Evolutionary conservation across 1,284 basidiomycete genomes (phyloP), one percentile per base, ranked within the genome.

Genomic region (Salmacisia buchloeana): DNA sequence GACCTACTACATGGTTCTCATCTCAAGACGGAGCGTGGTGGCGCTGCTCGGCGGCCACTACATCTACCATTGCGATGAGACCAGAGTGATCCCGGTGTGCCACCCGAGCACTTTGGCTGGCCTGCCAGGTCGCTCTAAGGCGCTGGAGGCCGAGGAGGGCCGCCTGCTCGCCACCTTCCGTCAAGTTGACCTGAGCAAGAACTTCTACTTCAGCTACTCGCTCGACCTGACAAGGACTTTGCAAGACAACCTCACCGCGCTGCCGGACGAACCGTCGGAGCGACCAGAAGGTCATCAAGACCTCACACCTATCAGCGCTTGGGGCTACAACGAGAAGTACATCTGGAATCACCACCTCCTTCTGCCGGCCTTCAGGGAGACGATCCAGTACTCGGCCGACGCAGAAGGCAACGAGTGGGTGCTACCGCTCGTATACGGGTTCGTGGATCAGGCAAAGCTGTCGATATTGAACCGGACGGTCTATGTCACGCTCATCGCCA

Each of bases 141-240:
- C 67, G 2, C 59, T 69, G 41, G 77, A 79, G n/a, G 71, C 74
- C 56, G 74, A 77, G 33, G 75, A 77, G 43, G 63, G 62, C 52
- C 82, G 84, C 34, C 80, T 93, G 39, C 87, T 96, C 81, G 89
- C 88, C 66, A 87, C 90, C n/a, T 99, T 98, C 83, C 93, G 92
- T 78, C 92, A 94, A 80, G 94, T 98, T 2, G 96, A 99, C 74
- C 86, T 98, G 83, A 90, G 90, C 57, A 97, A 98, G 83, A 97
- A 98, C 82, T 98, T 98, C 80, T 99, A 98, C 82, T 98, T 98
- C 81, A 94, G 91, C 91, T 94, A 71, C 59, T 94, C 94, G 0
- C 98, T 98, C 81, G 96, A 98, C 80, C 83, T 98, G 33, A 97
- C 96, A 0, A 93, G 92, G 45, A 94, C 92, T 0, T 83, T 99